Evolutionary conservation across 1,284 basidiomycete species (phyloP).

Genomic region (Cutaneotrichosporon mucoides): DNA sequence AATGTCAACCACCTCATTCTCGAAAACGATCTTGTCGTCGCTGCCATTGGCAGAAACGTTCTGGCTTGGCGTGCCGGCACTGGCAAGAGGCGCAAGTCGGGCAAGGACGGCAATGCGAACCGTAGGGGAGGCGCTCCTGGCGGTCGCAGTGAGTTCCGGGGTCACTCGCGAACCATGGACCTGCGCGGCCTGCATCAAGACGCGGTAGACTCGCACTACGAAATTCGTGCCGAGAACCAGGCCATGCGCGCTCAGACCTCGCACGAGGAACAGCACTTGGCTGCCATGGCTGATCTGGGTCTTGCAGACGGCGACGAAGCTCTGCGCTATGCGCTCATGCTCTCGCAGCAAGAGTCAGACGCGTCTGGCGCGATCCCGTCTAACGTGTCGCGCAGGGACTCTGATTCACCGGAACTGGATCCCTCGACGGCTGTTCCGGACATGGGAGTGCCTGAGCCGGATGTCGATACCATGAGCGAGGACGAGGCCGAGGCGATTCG

Average conservation of each 20-base stretch:
- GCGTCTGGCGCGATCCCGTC: not conserved
- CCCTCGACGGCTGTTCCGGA: not conserved
- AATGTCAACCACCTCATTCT: slow-evolving; percentile 45
- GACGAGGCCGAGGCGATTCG: slow-evolving; percentile 17
- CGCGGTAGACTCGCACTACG: slow-evolving; percentile 28
- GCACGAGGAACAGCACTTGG: slow-evolving; percentile 23
- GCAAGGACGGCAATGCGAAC: slow-evolving; percentile 22
- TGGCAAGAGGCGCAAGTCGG: slow-evolving; percentile 34
- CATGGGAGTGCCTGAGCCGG: not conserved
- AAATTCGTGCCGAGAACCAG: slow-evolving; percentile 28
- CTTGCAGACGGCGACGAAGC: slow-evolving; percentile 39
- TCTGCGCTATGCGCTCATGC: slow-evolving; percentile 41
- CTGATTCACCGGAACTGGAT: not conserved
- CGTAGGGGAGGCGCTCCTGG: slow-evolving; percentile 24
- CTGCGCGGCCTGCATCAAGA: slow-evolving; percentile 35
- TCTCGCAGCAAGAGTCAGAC: slow-evolving; percentile 31
- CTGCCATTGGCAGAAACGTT: slow-evolving; percentile 40
- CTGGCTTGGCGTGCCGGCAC: slow-evolving; percentile 45
- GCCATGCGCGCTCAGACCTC: slow-evolving; percentile 13
- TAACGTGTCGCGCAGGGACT: not conserved
- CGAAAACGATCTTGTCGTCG: slow-evolving; percentile 45
- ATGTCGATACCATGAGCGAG: slow-evolving; percentile 7
- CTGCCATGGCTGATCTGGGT: slow-evolving; percentile 33
- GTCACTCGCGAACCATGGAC: slow-evolving; percentile 24
- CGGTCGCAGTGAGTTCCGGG: slow-evolving; percentile 25